A percentile compares a stretch with the other conserved stretches of the same genome.
Conservation (phyloP, 805 yeast species). For the Wickerhamomyces hampshirensis region DNA sequence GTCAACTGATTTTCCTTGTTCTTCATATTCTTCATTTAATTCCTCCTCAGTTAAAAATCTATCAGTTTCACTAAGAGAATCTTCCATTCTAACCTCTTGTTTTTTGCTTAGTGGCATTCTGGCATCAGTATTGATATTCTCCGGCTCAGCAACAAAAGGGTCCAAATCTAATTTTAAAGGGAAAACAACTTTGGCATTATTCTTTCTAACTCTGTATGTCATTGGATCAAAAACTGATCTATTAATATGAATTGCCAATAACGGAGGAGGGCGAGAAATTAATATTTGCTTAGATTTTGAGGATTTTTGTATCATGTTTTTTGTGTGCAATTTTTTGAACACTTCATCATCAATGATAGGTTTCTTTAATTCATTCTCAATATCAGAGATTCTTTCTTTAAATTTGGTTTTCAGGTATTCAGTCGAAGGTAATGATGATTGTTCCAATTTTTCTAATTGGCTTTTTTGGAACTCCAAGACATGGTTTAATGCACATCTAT, state of each 20-base stretch:
- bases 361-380: conserved; percentile 50
- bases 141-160: conserved; percentile 63
- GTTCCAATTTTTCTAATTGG: conserved; percentile 29
- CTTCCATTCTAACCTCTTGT: conserved; percentile 11
- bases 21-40: conserved; percentile 6
- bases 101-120: conserved; percentile 64
- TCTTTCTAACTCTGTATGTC: conserved; percentile 79
- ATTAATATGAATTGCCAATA: conserved; percentile 81
- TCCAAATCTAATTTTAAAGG: conserved; percentile 64
- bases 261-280: conserved; percentile 77
- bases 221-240: conserved; percentile 89
- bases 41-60: neutral
- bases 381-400: conserved; percentile 40
- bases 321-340: conserved; percentile 67
- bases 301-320: conserved; percentile 67
- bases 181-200: conserved; percentile 76
- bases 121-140: conserved; percentile 75
- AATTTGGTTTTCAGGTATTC: conserved; percentile 32
- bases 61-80: conserved; percentile 1
- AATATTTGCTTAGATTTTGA: conserved; percentile 81
- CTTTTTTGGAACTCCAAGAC: conserved; percentile 46
- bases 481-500: conserved; percentile 76
- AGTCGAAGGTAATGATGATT: conserved; percentile 13
- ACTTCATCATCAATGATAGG: conserved; percentile 77
- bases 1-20: conserved; percentile 3